phyloP scores from a whole-genome alignment of 768 basidiomycete species.

The Termitomyces sp. region DNA sequence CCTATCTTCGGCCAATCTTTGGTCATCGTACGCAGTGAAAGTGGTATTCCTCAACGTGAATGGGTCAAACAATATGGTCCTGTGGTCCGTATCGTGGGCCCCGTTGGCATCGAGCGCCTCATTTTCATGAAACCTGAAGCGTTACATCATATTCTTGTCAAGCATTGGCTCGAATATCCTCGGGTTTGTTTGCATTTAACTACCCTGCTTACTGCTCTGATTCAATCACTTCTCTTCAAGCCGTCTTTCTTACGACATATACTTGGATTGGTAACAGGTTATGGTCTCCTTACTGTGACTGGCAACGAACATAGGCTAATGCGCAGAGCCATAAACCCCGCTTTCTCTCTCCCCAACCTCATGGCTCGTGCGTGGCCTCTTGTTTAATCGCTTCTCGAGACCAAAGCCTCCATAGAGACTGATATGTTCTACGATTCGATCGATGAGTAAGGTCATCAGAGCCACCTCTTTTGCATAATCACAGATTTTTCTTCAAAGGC shows the following conservation, averaged over 20 bases:
- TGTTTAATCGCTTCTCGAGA: background rate
- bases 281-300: constrained; percentile 44
- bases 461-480: background rate
- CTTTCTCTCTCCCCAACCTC: constrained; percentile 42
- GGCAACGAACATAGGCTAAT: constrained; percentile 45
- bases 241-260: constrained; percentile 38
- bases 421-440: constrained; percentile 45
- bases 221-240: constrained; percentile 17
- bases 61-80: constrained; percentile 44
- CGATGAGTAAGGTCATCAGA: constrained; percentile 26
- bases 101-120: constrained; percentile 40
- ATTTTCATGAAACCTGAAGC: constrained; percentile 41
- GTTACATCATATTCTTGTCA: constrained; percentile 35
- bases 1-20: constrained; percentile 13
- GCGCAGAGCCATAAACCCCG: constrained; percentile 48
- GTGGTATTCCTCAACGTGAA: constrained; percentile 38
- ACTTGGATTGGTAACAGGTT: constrained; percentile 37
- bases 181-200: constrained; percentile 25
- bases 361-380: constrained; percentile 25
- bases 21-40: constrained; percentile 22
- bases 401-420: constrained; percentile 23
- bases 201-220: background rate
- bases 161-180: constrained; percentile 41
- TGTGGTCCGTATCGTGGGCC: constrained; percentile 40
- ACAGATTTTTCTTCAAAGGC: constrained; percentile 12